Percentiles rank a stretch among this genome's conserved stretches.
Evolutionary conservation across 148 eudicot species (phyloP).

Genomic region (Fagopyrum homotropicum): DNA sequence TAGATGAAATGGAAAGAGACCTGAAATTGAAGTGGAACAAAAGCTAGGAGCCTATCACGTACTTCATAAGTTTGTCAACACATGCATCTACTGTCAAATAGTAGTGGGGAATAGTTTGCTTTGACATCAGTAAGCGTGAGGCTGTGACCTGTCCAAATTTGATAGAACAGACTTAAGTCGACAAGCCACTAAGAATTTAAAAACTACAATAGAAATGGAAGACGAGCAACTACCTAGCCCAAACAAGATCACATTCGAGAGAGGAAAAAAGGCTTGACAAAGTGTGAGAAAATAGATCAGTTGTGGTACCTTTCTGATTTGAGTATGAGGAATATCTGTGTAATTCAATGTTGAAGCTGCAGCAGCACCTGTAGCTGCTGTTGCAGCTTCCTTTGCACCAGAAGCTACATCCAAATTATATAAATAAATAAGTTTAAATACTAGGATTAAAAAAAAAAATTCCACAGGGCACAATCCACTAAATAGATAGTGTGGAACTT

Average conservation of each 20-base stretch:
- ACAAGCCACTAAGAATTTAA: slow-evolving; percentile 26
- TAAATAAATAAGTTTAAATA: background rate
- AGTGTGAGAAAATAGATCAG: background rate
- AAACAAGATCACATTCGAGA: background rate
- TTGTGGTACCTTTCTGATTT: slow-evolving; percentile 67
- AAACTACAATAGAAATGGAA: background rate
- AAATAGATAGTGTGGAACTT: background rate
- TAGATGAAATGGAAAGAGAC: slow-evolving; percentile 5
- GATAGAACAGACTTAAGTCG: slow-evolving; percentile 76
- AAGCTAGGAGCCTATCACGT: slow-evolving; percentile 20
- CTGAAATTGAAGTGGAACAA: slow-evolving; percentile 2
- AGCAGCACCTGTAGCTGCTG: slow-evolving; percentile 41
- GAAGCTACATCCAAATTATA: slow-evolving; percentile 51
- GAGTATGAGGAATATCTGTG: slow-evolving; percentile 72
- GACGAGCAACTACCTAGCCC: background rate
- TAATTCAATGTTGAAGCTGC: slow-evolving; percentile 45
- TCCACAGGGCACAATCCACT: background rate
- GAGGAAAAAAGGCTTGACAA: background rate
- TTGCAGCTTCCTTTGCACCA: slow-evolving; percentile 50
- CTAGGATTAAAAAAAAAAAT: background rate
- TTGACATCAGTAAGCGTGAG: slow-evolving; percentile 19
- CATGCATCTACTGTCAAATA: slow-evolving; percentile 19
- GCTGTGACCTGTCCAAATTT: slow-evolving; percentile 22
- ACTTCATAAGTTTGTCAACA: slow-evolving; percentile 62
- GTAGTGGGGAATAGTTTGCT: slow-evolving; percentile 23